Base-by-base conservation (phyloP, 306 rosid species). In the Dalbergia cochinchinensis region DNA sequence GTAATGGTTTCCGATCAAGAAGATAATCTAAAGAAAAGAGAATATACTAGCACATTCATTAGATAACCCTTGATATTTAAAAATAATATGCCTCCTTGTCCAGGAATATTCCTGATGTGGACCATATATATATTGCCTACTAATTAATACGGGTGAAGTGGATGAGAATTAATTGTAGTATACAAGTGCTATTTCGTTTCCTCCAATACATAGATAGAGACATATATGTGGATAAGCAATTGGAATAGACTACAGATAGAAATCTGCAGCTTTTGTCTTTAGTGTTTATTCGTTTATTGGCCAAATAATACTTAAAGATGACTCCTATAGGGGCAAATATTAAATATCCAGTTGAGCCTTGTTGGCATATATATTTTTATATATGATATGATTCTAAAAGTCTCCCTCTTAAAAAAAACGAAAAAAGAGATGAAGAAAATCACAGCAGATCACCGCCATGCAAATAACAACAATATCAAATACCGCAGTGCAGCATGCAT, bases 61-160 rank as follows among this genome's bases (percentile, higher is more conserved):
- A 79, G 85, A 61, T 65, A 8, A 60, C 33, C 31, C 11, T 31
- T 63, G 45, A 15, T 19, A 22, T 59, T 74, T n/a, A 54, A 53
- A 59, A 69, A 68, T 54, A 68, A 58, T 73, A 59, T 79, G 71
- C 84, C 80, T 71, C 60, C 9, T 71, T 65, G 57, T 68, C 39
- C 16, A 74, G 78, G 87, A 80, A 89, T 89, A 86, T 89, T 83
- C 91, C 67, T 35, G 61, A 41, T 51, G 77, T 64, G 85, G 82
- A 80, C 85, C 87, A 77, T 61, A 60, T 53, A 44, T 71, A 54
- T 53, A 4, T 37, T 15, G 45, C 31, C 42, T 34, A 54, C 58
- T 7, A 53, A 9, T 54, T 3, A 14, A 9, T 54, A 54, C 47
- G 41, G 70, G 34, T 69, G 60, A 51, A 58, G 62, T 79, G 34